Conservation (phyloP, 768 basidiomycete species). For the Pulveroboletus sp. region DNA sequence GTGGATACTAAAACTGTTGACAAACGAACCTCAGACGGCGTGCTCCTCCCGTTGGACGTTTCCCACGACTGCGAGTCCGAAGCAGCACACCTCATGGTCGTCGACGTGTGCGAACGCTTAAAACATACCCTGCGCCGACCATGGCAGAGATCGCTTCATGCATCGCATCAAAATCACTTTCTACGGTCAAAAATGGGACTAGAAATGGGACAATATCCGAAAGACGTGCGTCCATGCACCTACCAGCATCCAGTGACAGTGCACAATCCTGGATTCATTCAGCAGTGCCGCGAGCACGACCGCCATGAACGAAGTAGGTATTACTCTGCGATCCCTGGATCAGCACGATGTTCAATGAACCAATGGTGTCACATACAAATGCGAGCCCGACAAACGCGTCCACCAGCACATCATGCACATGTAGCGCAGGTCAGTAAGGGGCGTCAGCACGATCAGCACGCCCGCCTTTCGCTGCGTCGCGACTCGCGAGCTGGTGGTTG, state of each 20-base stretch:
- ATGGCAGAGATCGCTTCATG: conserved; percentile 62
- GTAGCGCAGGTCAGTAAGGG: conserved; percentile 62
- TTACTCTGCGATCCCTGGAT: too few species aligned
- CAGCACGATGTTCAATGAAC: neutral
- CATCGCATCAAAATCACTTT: conserved; percentile 74
- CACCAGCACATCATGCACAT: too few species aligned
- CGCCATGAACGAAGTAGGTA: conserved; percentile 83
- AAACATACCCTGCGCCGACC: conserved; percentile 66
- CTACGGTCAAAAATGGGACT: conserved; percentile 60
- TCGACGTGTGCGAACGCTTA: too few species aligned
- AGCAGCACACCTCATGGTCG: too few species aligned
- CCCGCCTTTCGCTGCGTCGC: conserved; percentile 74
- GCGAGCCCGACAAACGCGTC: conserved; percentile 87
- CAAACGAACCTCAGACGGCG: too few species aligned
- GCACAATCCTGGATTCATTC: conserved; percentile 56
- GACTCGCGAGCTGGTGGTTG: conserved; percentile 49
- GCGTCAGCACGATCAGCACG: conserved; percentile 73
- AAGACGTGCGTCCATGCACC: too few species aligned
- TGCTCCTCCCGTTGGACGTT: too few species aligned
- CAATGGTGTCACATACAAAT: conserved; percentile 55
- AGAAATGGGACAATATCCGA: too few species aligned
- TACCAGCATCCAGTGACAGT: conserved; percentile 66
- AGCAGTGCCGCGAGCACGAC: conserved; percentile 79
- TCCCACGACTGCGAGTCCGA: too few species aligned
- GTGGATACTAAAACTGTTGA: too few species aligned